These are phyloP conservation scores for Blastocystis sp. DNA, from an alignment of 352 stramenopile genomes.

Conservation along the genomic window DNA sequence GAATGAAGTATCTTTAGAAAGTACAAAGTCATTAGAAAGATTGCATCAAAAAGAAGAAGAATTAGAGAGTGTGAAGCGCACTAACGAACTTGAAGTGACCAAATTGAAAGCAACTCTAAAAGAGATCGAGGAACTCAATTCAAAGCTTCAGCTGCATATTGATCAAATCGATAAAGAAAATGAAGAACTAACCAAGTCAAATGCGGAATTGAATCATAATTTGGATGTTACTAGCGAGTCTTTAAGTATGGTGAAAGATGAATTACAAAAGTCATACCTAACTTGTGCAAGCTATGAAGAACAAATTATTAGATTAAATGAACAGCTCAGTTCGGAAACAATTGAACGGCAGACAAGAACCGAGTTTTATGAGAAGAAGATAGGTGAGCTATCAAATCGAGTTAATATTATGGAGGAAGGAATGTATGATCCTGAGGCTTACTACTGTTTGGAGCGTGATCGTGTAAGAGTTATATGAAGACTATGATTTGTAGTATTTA, in stretches of 20 bases:
- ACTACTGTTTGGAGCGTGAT: constrained; percentile 51
- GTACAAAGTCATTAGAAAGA: not conserved
- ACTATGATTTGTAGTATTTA: not conserved
- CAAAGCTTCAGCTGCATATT: not conserved
- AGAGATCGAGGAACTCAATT: not conserved
- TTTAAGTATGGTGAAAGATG: not conserved
- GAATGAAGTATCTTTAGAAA: constrained; percentile 1
- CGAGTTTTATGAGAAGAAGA: constrained; percentile 44
- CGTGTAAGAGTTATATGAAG: not conserved
- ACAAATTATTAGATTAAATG: constrained; percentile 38
- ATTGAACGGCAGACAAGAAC: not conserved
- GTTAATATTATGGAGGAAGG: constrained; percentile 42
- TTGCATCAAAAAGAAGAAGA: not conserved
- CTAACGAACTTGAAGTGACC: not conserved
- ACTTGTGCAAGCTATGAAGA: constrained; percentile 11
- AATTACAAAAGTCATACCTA: constrained; percentile 39
- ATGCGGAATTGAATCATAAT: not conserved
- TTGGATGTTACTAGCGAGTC: not conserved
- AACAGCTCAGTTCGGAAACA: constrained; percentile 26
- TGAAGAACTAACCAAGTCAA: not conserved
- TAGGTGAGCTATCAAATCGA: not conserved
- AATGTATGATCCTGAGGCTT: constrained; percentile 57
- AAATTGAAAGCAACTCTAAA: not conserved
- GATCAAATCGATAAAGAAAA: not conserved
- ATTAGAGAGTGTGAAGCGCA: not conserved